These are phyloP conservation scores for Rhododendron ovatum DNA, from an alignment of 148 eudicot species.

Conservation along the genomic window DNA sequence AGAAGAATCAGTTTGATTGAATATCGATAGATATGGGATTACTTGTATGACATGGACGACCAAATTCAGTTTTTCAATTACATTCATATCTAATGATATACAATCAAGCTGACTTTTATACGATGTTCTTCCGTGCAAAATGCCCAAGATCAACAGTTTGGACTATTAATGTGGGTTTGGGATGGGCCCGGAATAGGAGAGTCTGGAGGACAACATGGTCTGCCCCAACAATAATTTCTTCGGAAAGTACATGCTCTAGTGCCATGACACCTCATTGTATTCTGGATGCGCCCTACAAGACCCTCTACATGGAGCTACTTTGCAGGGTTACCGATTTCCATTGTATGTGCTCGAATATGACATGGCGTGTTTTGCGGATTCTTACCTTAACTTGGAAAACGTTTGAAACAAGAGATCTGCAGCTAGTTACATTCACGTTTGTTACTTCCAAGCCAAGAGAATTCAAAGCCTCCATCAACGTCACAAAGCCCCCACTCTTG, in stretches of 20 bases:
- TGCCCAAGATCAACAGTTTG: no score
- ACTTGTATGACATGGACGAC: background rate
- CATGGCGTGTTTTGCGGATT: background rate
- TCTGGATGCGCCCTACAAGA: no score
- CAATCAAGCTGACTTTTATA: no score
- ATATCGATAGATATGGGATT: background rate
- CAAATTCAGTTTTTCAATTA: no score
- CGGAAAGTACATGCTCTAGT: background rate
- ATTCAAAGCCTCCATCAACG: constrained; percentile 68
- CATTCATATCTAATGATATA: background rate
- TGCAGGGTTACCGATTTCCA: no score
- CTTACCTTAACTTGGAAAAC: constrained; percentile 82
- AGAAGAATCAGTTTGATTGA: background rate
- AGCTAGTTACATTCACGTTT: constrained; percentile 70
- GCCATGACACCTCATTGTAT: background rate
- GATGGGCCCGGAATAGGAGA: no score
- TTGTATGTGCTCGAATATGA: no score
- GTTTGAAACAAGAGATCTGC: constrained; percentile 65
- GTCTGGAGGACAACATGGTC: background rate
- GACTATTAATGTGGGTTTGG: no score
- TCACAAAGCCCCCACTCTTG: constrained; percentile 77
- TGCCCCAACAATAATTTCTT: background rate
- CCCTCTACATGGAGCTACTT: no score
- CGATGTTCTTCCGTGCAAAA: no score
- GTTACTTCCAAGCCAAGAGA: constrained; percentile 76